These are phyloP conservation scores for Lodderomyces elongisporus DNA, from an alignment of 1,139 yeast genomes.

Conservation along the genomic window DNA sequence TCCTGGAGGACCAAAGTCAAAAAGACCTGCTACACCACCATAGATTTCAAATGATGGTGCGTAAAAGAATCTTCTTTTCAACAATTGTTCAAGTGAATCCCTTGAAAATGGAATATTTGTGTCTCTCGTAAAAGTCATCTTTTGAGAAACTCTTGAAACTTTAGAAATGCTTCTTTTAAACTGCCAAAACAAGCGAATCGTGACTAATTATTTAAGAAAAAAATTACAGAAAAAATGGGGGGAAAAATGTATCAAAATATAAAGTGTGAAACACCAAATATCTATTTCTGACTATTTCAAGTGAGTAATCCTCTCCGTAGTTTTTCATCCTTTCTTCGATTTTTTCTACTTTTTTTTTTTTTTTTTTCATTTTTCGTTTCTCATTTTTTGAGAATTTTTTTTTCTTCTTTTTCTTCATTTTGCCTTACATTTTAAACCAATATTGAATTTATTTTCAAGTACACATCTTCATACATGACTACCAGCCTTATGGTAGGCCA, in stretches of 20 bases:
- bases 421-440: too few relatives aligned
- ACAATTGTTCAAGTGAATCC: slow-evolving; percentile 82
- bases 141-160: background rate
- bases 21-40: slow-evolving; percentile 97
- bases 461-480: too few relatives aligned
- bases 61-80: slow-evolving; percentile 92
- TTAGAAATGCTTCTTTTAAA: background rate
- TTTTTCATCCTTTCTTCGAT: too few relatives aligned
- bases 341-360: background rate
- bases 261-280: too few relatives aligned
- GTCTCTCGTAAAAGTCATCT: slow-evolving; percentile 25
- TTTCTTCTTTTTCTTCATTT: too few relatives aligned
- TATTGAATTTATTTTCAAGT: too few relatives aligned
- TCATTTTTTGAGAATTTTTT: too few relatives aligned
- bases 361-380: background rate
- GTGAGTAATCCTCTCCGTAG: too few relatives aligned
- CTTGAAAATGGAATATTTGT: slow-evolving; percentile 57
- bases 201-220: background rate
- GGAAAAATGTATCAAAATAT: background rate
- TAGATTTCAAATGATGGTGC: slow-evolving; percentile 97
- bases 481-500: too few relatives aligned
- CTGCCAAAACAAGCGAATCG: too few relatives aligned
- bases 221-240: background rate
- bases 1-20: slow-evolving; percentile 99
- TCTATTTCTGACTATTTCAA: too few relatives aligned